A percentile compares a stretch with the other conserved stretches of the same genome.
Evolutionary conservation across 2,329 filamentous ascomycete species (phyloP).

Genomic region (Xylariaceae sp.): DNA sequence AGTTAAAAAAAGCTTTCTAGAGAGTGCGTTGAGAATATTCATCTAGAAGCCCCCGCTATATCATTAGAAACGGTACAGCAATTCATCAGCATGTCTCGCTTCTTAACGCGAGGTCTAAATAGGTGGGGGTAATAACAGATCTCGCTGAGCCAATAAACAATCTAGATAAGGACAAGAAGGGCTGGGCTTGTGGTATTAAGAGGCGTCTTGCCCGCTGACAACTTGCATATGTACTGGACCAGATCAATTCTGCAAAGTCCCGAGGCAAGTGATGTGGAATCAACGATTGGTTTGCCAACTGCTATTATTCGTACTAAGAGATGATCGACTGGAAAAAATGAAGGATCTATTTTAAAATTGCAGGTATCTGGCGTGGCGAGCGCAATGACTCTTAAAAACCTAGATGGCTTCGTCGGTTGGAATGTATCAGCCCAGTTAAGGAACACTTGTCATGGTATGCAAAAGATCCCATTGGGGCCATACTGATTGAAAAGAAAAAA

Average conservation of each 20-base stretch:
- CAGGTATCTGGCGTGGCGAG: background rate
- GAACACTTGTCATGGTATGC: too few relatives aligned
- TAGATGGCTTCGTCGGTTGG: too few relatives aligned
- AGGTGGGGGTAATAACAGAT: background rate
- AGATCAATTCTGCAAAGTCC: slow-evolving; percentile 11
- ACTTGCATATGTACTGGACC: slow-evolving; percentile 19
- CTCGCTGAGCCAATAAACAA: background rate
- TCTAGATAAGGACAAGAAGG: background rate
- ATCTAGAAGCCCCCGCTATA: background rate
- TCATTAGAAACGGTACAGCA: background rate
- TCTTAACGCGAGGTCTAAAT: background rate
- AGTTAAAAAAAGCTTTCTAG: background rate
- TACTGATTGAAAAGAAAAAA: too few relatives aligned
- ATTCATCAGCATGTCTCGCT: too few relatives aligned
- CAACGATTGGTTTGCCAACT: background rate
- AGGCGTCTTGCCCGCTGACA: slow-evolving; percentile 7
- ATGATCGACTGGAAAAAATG: too few relatives aligned
- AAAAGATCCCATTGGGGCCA: too few relatives aligned
- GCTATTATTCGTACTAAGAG: background rate
- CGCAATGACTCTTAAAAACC: background rate
- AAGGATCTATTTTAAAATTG: too few relatives aligned
- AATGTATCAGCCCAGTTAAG: background rate
- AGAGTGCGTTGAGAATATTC: background rate
- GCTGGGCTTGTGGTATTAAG: background rate
- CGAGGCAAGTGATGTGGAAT: slow-evolving; percentile 3